Conservation (phyloP, 805 yeast genomes). For the Teunomyces barrocoloradensis region DNA sequence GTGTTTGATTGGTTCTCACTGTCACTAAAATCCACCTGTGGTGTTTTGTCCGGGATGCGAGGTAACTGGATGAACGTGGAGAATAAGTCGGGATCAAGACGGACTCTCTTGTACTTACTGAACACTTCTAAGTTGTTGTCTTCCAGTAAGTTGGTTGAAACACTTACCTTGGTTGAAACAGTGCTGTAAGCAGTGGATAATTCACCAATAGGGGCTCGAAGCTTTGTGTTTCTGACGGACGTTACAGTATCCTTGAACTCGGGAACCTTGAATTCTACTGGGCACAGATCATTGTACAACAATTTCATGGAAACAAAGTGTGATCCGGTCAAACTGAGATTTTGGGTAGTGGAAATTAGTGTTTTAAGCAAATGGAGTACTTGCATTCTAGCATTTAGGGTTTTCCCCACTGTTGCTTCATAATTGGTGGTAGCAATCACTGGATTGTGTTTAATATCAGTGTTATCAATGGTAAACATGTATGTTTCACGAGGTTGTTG, state of each 20-base stretch:
- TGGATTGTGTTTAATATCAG: neutral
- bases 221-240: neutral
- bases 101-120: neutral
- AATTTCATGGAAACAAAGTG: neutral
- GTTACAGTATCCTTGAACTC: neutral
- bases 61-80: neutral
- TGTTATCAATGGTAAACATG: conserved; percentile 47
- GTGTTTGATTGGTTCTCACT: neutral
- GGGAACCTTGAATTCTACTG: neutral
- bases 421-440: neutral
- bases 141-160: neutral
- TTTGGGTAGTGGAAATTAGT: neutral
- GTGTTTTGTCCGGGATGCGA: neutral
- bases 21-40: neutral
- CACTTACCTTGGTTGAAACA: neutral
- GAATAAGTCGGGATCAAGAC: neutral
- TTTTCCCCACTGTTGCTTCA: neutral
- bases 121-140: neutral
- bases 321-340: neutral
- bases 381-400: neutral
- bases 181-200: neutral
- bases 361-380: neutral
- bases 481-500: conserved; percentile 50
- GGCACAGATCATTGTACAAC: conserved; percentile 1
- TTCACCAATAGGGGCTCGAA: neutral